Evolutionary conservation across 2,329 filamentous ascomycete genomes (phyloP).

Genomic region (Fusarium nodosum): DNA sequence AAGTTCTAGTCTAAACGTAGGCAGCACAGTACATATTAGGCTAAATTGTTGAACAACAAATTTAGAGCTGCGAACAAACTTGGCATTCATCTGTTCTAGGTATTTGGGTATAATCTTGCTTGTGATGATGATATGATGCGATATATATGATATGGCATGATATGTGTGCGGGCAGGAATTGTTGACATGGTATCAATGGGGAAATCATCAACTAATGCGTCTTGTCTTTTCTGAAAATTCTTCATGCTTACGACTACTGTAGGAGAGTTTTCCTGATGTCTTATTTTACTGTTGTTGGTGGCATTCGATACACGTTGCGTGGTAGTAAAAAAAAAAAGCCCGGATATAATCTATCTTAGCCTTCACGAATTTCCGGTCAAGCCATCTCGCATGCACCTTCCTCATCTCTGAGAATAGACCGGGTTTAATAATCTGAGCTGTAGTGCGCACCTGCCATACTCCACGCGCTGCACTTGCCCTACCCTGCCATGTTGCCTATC

Average conservation of each 20-base stretch:
- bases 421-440: slow-evolving; percentile 9
- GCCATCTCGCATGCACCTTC: slow-evolving; percentile 5
- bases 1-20: background rate
- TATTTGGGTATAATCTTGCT: background rate
- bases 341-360: slow-evolving; percentile 1
- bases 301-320: background rate
- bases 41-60: background rate
- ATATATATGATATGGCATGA: slow-evolving; percentile 2
- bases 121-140: background rate
- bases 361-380: background rate
- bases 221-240: background rate
- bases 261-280: no score
- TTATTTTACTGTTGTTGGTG: background rate
- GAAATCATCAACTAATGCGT: background rate
- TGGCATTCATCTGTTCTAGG: slow-evolving; percentile 1
- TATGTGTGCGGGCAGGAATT: slow-evolving; percentile 5
- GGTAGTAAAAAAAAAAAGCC: background rate
- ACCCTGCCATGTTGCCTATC: background rate
- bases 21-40: background rate
- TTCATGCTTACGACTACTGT: background rate
- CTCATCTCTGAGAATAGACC: slow-evolving; percentile 4
- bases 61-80: background rate
- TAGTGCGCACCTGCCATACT: background rate
- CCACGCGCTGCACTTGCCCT: background rate
- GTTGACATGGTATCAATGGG: background rate